Base-by-base conservation (phyloP, 306 rosid species). In the Oemleria cerasiformis region DNA sequence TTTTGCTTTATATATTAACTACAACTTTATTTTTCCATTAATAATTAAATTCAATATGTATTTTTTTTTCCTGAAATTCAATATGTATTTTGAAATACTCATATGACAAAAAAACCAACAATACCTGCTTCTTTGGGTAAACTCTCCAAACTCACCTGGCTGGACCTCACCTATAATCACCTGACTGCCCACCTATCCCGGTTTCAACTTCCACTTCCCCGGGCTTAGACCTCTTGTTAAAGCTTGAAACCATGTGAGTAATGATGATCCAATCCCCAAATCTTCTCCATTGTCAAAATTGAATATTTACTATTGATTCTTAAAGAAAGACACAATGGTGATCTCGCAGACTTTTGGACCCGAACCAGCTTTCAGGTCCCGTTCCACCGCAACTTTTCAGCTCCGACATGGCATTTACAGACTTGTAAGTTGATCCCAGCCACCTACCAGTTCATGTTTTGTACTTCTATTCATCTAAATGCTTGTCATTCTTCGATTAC, bases 161-260 rank as follows among this genome's bases (percentile, higher is more conserved):
- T 91, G 65, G 98, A 94, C 71, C 67, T 94, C 63, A 85, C 98
- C 48, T 92, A 86, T 23, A 94, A 94, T 77, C 88, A 79, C 63
- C 63, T 88, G n/a, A 81, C 73, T 5, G 97, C 96, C n/a, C n/a
- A 57, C 39, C 85, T 34, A 25, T 93, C 55, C 98, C 98, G 9
- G 74, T 90, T 67, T 93, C 98, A 38, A 82, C 85, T 71, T 13
- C 85, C 43, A 75, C 61, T 4, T 38, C 87, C 48, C 87, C 92
- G 12, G 98, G 98, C 73, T 80, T 93, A 74, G 94, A 93, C 87
- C 92, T 63, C 34, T 90, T 93, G 80, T 67, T 83, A 10, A 89
- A 82, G 71, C 94, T 96, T 63, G 87, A 89, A 74, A 97, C 91
- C 68, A 91, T 91, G 98, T 93, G 73, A 88, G 96, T 77, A 30